Base-by-base conservation (phyloP, 345 rosid genomes). In the Boechera retrofracta region DNA sequence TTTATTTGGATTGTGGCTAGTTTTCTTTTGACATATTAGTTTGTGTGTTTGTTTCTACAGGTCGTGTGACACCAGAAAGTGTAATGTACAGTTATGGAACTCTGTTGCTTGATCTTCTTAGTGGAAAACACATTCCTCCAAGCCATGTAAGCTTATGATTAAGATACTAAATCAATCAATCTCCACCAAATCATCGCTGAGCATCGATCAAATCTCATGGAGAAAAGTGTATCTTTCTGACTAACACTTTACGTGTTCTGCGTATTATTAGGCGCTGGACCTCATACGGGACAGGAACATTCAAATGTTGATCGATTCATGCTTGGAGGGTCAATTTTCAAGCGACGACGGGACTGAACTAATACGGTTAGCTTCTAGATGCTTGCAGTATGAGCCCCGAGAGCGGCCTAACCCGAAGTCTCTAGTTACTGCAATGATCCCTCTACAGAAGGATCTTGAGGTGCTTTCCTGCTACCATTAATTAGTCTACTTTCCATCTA, bases 61-160 rank as follows among this genome's bases (percentile, higher is more conserved):
- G 98, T 48, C 89, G 97, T 18, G 93, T 94, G 62, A 92, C 91
- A 2, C 88, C 98, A 64, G 99, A 94, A 78, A 94, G 99, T 79
- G 99, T 92, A 66, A 88, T 92, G 81, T 94, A 94, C 82, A 94
- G 98, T 79, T 94, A 92, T 77, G 98, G 99, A 61, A 94, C 97
- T 60, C 90, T 94, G 76, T 81, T 94, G 73, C 94, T 94, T 62
- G 99, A 94, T 77, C 97, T 92, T 85, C 97, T 94, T 66, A 94
- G 97, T 74, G 98, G 98, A 66, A 94, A 94, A 82, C 97, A 92
- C 79, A 92, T 92, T 41, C 98, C 98, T 57, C 98, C 98, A 9
- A 88, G 92, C 79, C 98, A 90, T 77, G 98, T 94, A 82, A 89
- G 97, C 75, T 54, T 42, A 33, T 62, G 70, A 36, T 52, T 60